phyloP scores from a whole-genome alignment of 352 stramenopile genomes.

The Phytopythium helicoides region DNA sequence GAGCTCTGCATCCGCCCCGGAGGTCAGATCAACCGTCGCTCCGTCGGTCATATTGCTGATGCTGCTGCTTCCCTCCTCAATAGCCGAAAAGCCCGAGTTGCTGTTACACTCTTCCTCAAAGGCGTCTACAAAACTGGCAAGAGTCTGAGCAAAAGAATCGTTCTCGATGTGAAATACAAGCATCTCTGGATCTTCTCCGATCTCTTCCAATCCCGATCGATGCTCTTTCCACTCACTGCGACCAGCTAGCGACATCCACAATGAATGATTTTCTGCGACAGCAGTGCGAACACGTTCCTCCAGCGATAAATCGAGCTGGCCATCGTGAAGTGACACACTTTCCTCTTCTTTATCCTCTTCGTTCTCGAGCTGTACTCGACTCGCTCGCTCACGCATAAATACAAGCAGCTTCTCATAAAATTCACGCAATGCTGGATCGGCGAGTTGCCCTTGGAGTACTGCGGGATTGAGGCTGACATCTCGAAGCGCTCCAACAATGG shows the following conservation, averaged over 20 bases:
- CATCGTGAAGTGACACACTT: neutral
- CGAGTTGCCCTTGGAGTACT: constrained; percentile 43
- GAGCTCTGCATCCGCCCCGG: constrained; percentile 25
- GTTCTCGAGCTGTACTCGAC: constrained; percentile 7
- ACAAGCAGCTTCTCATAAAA: constrained; percentile 58
- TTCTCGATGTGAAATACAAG: constrained; percentile 67
- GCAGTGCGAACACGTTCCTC: constrained; percentile 37
- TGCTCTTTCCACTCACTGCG: constrained; percentile 27
- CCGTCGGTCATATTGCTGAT: constrained; percentile 5
- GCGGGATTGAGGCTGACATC: constrained; percentile 69
- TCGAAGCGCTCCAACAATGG: constrained; percentile 48
- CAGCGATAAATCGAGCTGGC: constrained; percentile 11
- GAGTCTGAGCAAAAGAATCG: constrained; percentile 23
- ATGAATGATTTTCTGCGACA: constrained; percentile 13
- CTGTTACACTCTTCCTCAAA: constrained; percentile 10
- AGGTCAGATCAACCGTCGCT: neutral
- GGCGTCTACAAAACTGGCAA: constrained; percentile 37
- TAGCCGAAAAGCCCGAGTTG: neutral
- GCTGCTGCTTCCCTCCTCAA: neutral
- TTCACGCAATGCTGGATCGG: constrained; percentile 31
- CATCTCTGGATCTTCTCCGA: constrained; percentile 66
- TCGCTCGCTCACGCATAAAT: constrained; percentile 22
- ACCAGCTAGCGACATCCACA: constrained; percentile 24
- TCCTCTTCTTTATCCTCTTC: constrained; percentile 1
- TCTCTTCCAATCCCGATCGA: constrained; percentile 43